Percentiles rank a stretch among this genome's conserved stretches.
These are phyloP conservation scores for Cyberlindnera xishuangbannaensis DNA, from an alignment of 805 yeast genomes.

Conservation along the genomic window DNA sequence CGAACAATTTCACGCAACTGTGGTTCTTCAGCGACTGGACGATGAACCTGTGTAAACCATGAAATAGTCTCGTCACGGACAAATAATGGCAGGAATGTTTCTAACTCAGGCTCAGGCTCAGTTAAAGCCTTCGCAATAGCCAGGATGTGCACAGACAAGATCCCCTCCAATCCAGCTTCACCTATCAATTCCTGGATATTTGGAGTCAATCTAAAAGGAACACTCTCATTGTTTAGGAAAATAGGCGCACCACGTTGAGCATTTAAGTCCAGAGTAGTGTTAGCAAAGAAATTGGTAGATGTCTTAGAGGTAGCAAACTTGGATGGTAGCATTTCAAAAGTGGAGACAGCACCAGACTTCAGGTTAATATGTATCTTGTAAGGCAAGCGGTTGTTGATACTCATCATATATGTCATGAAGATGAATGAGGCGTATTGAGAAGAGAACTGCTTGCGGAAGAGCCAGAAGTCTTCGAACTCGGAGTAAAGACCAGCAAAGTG, in stretches of 20 bases:
- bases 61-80: constrained; percentile 93
- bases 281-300: constrained; percentile 30
- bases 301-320: constrained; percentile 52
- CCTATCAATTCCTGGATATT: constrained; percentile 92
- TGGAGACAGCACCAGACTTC: constrained; percentile 84
- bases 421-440: constrained; percentile 91
- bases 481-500: constrained; percentile 67
- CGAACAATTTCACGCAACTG: constrained; percentile 83
- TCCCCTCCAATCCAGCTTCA: constrained; percentile 88
- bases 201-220: constrained; percentile 95
- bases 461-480: constrained; percentile 91
- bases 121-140: constrained; percentile 82
- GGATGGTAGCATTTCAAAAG: constrained; percentile 93
- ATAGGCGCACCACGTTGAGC: constrained; percentile 51
- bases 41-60: constrained; percentile 87
- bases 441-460: constrained; percentile 91
- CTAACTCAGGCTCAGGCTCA: constrained; percentile 89
- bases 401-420: constrained; percentile 90
- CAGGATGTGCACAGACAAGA: constrained; percentile 78
- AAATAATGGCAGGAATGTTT: constrained; percentile 85
- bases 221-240: constrained; percentile 86
- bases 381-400: constrained; percentile 89
- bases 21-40: constrained; percentile 76
- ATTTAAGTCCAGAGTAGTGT: constrained; percentile 30
- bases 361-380: constrained; percentile 82